Evolutionary conservation across 208 protist genomes (phyloP), one percentile per base, ranked within the genome.

Genomic region (Perkinsela sp.): DNA sequence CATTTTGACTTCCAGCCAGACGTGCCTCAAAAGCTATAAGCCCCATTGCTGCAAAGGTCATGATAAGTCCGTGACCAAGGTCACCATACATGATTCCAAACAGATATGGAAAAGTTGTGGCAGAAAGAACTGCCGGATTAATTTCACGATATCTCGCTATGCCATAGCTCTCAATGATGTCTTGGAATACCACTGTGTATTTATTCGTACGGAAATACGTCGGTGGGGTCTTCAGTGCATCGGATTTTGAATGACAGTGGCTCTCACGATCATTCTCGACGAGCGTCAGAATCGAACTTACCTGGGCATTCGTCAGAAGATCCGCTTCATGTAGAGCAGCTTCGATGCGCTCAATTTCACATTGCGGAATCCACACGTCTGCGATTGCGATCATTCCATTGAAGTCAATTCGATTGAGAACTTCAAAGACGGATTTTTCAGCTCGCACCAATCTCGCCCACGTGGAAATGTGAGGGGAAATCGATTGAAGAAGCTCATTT

Each of bases 71-170:
- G 80, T 99, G 97, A 32, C 94, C 95, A 32, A 98, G 79, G 76
- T 99, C 97, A 68, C 96, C 96, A 79, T 97, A 99, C 97, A 99
- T 99, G 68, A 99, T 85, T 68, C 89, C 95, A 75, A 99, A 99
- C 1, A 99, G 80, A 81, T 98, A 99, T 30, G 97, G 97, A 79
- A 99, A 99, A 32, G 93, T 97, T 40, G 98, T 86, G 68, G 96
- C 90, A 29, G 94, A 93, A 70, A 97, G 93, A 29, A 94, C 86
- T 29, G 85, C 90, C 28, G 89, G 85, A 76, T 94, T 94, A n/a
- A 92, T 73, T 74, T 94, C 89, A 67, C 89, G 84, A 74, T 91
- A 92, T 16, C 80, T 71, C 2, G 94, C 90, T 75, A 94, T 84
- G 74, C 95, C 95, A 78, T 97, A 98, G 30, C 96, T 89, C 77